Conservation (phyloP, 306 rosid species). For the Lablab purpureus region DNA sequence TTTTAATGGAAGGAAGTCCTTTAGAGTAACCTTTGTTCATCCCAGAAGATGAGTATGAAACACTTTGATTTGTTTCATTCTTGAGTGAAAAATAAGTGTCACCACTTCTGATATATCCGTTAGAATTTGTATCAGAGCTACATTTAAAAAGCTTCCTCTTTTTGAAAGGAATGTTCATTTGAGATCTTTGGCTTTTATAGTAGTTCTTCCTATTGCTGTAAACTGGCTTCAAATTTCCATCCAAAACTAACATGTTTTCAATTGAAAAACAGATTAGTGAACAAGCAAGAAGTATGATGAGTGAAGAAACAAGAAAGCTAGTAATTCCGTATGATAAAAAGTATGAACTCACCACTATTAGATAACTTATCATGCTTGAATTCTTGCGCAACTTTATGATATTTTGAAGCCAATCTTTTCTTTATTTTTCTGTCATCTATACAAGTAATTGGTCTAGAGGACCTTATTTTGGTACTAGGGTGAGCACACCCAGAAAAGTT, state of each 20-base stretch:
- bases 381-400: conserved; percentile 67
- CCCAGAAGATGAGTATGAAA: conserved; percentile 57
- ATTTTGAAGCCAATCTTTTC: conserved; percentile 77
- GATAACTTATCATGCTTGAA: conserved; percentile 57
- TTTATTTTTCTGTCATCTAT: conserved; percentile 70
- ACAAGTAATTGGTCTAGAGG: conserved; percentile 59
- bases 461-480: conserved; percentile 62
- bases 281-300: conserved; percentile 24
- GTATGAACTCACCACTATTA: conserved; percentile 61
- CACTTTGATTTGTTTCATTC: conserved; percentile 56
- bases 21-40: conserved; percentile 58
- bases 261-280: conserved; percentile 35
- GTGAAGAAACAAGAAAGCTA: conserved; percentile 28
- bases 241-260: conserved; percentile 50
- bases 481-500: conserved; percentile 78
- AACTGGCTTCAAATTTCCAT: conserved; percentile 61
- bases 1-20: conserved; percentile 34
- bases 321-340: conserved; percentile 1
- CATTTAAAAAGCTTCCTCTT: conserved; percentile 76
- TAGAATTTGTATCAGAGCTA: conserved; percentile 58
- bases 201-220: conserved; percentile 62
- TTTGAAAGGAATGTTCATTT: conserved; percentile 86
- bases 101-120: conserved; percentile 52
- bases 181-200: conserved; percentile 72
- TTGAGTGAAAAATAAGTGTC: conserved; percentile 53